Evolutionary conservation across 2,329 filamentous ascomycete genomes (phyloP).

Genomic region (Penicillium brasilianum): DNA sequence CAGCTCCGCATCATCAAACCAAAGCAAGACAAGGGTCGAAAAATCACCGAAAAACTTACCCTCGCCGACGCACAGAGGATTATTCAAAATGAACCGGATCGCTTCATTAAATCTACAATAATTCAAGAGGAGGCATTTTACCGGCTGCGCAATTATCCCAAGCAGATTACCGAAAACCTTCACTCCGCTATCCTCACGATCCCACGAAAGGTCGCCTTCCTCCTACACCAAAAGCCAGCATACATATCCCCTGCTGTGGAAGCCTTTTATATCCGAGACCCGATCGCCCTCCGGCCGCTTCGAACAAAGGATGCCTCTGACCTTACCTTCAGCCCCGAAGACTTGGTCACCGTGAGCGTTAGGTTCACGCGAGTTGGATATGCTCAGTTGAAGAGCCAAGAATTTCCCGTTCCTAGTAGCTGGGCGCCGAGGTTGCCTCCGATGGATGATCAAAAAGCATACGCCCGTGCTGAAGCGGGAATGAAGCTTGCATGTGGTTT

Average conservation of each 20-base stretch:
- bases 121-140: constrained; percentile 92
- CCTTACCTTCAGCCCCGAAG: constrained; percentile 72
- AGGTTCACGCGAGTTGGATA: constrained; percentile 88
- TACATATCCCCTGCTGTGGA: constrained; percentile 85
- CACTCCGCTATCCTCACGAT: constrained; percentile 76
- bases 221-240: constrained; percentile 75
- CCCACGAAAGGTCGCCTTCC: constrained; percentile 78
- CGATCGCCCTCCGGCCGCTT: constrained; percentile 73
- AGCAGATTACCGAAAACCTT: constrained; percentile 72
- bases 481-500: constrained; percentile 92
- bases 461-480: constrained; percentile 66
- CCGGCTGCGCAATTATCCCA: constrained; percentile 80
- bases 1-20: constrained; percentile 72
- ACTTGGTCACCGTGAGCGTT: constrained; percentile 78
- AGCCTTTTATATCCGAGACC: constrained; percentile 89
- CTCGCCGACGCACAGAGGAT: constrained; percentile 68
- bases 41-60: constrained; percentile 56
- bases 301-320: constrained; percentile 58
- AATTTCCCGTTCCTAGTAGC: constrained; percentile 69
- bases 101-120: constrained; percentile 71
- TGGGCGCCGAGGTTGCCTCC: constrained; percentile 55
- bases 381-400: constrained; percentile 86
- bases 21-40: constrained; percentile 52
- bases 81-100: constrained; percentile 61
- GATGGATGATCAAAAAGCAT: constrained; percentile 51